A percentile compares a stretch with the other conserved stretches of the same genome.
Conservation (phyloP, 2,329 filamentous ascomycete species). For the Microsporum audouinii region DNA sequence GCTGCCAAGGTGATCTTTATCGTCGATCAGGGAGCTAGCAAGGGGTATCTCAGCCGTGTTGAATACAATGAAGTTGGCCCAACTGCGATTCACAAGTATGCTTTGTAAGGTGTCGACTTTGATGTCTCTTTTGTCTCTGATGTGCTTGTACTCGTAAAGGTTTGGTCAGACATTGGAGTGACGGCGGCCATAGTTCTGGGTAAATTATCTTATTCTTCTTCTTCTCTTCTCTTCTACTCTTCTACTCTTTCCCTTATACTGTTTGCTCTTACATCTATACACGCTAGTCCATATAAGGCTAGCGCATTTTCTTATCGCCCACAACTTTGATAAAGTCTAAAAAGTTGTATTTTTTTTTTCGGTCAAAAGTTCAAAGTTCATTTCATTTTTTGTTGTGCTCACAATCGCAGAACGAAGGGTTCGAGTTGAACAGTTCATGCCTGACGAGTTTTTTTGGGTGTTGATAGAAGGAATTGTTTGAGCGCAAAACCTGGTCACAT, state of each 20-base stretch:
- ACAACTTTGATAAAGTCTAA: conserved; percentile 7
- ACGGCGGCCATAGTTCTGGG: not conserved
- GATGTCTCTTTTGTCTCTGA: not conserved
- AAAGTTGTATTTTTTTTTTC: not conserved
- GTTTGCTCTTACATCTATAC: not conserved
- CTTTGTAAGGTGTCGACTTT: conserved; percentile 22
- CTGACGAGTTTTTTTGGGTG: not conserved
- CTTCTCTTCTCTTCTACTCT: not conserved
- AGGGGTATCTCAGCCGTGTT: conserved; percentile 57
- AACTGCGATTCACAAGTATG: conserved; percentile 49
- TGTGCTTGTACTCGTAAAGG: not conserved
- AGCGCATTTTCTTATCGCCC: conserved; percentile 5
- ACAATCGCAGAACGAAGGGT: not conserved
- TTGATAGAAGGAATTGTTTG: not conserved
- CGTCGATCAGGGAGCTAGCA: conserved; percentile 53
- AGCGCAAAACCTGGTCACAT: not conserved
- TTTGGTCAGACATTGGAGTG: not conserved
- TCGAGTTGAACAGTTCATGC: not conserved
- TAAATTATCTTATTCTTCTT: not conserved
- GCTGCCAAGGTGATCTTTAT: conserved; percentile 66
- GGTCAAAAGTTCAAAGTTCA: not conserved
- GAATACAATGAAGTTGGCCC: conserved; percentile 59
- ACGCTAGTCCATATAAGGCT: not conserved
- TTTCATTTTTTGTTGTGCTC: not conserved
- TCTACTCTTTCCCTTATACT: not conserved